Evolutionary conservation across 164 flowering plant genomes (phyloP).

Genomic region (Vitis riparia): DNA sequence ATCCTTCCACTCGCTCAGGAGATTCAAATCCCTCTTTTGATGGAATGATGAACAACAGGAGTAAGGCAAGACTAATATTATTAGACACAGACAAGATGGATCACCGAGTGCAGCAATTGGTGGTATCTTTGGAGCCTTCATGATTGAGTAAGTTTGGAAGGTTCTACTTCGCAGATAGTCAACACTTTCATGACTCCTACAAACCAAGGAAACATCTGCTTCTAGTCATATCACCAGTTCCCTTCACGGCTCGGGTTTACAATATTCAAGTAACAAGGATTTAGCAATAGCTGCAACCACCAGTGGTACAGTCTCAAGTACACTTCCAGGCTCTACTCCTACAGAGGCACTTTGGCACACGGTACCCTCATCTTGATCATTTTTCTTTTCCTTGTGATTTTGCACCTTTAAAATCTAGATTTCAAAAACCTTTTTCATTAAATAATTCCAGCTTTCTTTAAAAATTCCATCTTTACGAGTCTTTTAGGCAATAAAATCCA

Average conservation of each 20-base stretch:
- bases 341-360: too few relatives aligned
- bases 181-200: slow-evolving; percentile 8
- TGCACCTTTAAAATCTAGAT: too few relatives aligned
- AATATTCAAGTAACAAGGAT: background rate
- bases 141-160: slow-evolving; percentile 11
- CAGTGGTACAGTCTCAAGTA: too few relatives aligned
- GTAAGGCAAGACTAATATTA: background rate
- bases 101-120: slow-evolving; percentile 11
- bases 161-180: slow-evolving; percentile 13
- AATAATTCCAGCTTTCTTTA: too few relatives aligned
- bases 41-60: background rate
- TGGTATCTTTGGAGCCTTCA: slow-evolving; percentile 16
- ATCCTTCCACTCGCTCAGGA: slow-evolving; percentile 13
- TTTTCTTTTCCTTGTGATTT: too few relatives aligned
- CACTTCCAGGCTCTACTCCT: too few relatives aligned
- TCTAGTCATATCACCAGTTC: slow-evolving; percentile 1
- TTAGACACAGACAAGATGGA: slow-evolving; percentile 2
- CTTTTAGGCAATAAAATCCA: too few relatives aligned
- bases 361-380: too few relatives aligned
- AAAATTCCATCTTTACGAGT: too few relatives aligned
- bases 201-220: slow-evolving; percentile 5
- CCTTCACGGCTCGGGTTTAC: background rate
- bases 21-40: slow-evolving; percentile 8
- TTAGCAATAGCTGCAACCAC: slow-evolving; percentile 6
- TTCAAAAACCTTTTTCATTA: too few relatives aligned